A percentile compares a stretch with the other conserved stretches of the same genome.
Evolutionary conservation across 139 green algal genomes (phyloP).

Genomic region (Pseudopediastrum boryanum): DNA sequence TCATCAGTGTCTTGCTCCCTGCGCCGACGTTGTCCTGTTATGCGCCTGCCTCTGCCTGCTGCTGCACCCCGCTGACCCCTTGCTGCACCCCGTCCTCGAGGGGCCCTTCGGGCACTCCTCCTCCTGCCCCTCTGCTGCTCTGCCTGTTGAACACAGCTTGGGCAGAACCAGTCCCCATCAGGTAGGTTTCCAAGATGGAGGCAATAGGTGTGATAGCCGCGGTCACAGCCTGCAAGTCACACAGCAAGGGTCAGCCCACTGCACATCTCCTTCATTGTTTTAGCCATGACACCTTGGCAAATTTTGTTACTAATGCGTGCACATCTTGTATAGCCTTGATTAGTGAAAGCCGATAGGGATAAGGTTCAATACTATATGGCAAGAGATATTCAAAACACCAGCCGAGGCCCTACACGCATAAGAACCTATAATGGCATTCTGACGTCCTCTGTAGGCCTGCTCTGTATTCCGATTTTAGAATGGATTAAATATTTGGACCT

Average conservation of each 20-base stretch:
- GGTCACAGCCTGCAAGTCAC: constrained; percentile 62
- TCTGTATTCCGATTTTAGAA: not conserved
- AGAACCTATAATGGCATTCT: too few species aligned
- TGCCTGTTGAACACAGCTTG: constrained; percentile 21
- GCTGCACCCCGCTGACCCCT: not conserved
- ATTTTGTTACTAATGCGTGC: not conserved
- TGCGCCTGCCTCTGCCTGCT: not conserved
- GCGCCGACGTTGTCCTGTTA: not conserved
- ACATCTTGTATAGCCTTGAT: too few species aligned
- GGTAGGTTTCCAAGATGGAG: constrained; percentile 56
- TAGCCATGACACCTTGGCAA: not conserved
- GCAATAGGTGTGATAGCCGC: constrained; percentile 78
- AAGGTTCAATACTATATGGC: not conserved
- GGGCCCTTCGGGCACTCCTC: not conserved
- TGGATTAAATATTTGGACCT: not conserved
- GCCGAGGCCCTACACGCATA: not conserved
- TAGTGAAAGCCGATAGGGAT: too few species aligned
- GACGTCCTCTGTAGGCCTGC: too few species aligned
- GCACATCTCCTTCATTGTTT: too few species aligned
- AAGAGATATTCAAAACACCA: not conserved
- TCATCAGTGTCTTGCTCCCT: not conserved
- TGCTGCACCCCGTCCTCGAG: not conserved
- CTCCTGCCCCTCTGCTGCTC: not conserved
- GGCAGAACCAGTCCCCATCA: constrained; percentile 73
- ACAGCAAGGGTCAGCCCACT: not conserved